Evolutionary conservation across 208 protist species (phyloP).

Genomic region (Leishmania lainsoni): DNA sequence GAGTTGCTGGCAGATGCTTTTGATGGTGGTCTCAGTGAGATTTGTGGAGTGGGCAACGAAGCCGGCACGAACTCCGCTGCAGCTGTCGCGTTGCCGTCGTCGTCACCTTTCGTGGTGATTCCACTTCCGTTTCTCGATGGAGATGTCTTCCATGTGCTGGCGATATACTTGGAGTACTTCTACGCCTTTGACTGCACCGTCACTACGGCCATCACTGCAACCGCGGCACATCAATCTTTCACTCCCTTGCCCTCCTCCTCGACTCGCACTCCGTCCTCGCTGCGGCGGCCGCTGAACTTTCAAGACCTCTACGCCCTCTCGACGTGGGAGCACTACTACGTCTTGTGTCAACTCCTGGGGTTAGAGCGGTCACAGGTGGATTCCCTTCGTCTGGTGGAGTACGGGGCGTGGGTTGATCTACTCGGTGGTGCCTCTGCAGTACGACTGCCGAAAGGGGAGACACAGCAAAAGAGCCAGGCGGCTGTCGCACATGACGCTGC

Average conservation of each 20-base stretch:
- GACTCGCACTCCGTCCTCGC: constrained; percentile 5
- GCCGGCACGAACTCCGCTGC: not conserved
- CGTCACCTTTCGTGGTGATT: constrained; percentile 14
- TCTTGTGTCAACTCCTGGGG: constrained; percentile 47
- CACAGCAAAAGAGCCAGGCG: not conserved
- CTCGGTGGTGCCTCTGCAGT: constrained; percentile 11
- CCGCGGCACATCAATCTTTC: not conserved
- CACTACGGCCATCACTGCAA: not conserved
- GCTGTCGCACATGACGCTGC: not conserved
- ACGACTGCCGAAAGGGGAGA: not conserved
- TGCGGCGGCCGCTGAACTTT: constrained; percentile 42
- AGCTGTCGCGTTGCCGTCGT: not conserved
- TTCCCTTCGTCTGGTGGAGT: constrained; percentile 9
- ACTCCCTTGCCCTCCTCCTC: not conserved
- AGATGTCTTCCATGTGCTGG: constrained; percentile 52
- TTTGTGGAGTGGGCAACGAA: not conserved
- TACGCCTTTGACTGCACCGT: constrained; percentile 28
- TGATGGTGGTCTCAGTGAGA: not conserved
- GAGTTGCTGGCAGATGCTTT: constrained; percentile 42
- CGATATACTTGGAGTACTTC: constrained; percentile 79
- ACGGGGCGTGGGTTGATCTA: constrained; percentile 59
- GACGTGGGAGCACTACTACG: constrained; percentile 64
- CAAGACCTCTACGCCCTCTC: constrained; percentile 62
- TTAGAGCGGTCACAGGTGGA: constrained; percentile 19
- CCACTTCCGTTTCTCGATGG: constrained; percentile 44